These are phyloP conservation scores for Infundibulicybe gibba DNA, from an alignment of 768 basidiomycete species.

Conservation along the genomic window DNA sequence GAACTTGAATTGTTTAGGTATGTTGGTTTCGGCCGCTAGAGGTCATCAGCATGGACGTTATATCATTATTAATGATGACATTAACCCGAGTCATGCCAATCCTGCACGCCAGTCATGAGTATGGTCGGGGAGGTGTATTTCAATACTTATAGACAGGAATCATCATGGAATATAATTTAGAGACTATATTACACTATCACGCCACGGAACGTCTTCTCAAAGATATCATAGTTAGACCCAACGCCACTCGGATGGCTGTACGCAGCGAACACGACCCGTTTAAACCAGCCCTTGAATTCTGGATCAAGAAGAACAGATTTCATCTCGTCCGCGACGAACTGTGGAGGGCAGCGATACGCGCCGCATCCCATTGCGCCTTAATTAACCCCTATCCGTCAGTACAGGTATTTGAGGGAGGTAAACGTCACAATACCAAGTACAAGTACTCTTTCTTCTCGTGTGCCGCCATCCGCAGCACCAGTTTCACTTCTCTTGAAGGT, in stretches of 20 bases:
- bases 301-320: conserved; percentile 31
- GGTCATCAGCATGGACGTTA: no score
- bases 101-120: no score
- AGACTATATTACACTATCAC: conserved; percentile 1
- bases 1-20: no score
- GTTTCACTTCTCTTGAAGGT: conserved; percentile 36
- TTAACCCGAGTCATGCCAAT: no score
- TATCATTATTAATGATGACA: no score
- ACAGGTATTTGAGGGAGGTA: not conserved
- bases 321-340: conserved; percentile 38
- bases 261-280: conserved; percentile 35
- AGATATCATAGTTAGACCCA: conserved; percentile 33
- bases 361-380: conserved; percentile 44
- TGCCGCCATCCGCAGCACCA: conserved; percentile 41
- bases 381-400: conserved; percentile 6
- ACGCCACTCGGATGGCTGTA: conserved; percentile 24
- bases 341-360: conserved; percentile 36
- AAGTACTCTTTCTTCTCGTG: conserved; percentile 30
- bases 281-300: conserved; percentile 42
- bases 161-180: no score
- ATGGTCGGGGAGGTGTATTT: no score
- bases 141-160: no score
- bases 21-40: no score
- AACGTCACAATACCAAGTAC: conserved; percentile 30
- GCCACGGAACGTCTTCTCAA: conserved; percentile 28